phyloP scores from a whole-genome alignment of 2,329 filamentous ascomycete genomes.

The Elsinoe perseae region DNA sequence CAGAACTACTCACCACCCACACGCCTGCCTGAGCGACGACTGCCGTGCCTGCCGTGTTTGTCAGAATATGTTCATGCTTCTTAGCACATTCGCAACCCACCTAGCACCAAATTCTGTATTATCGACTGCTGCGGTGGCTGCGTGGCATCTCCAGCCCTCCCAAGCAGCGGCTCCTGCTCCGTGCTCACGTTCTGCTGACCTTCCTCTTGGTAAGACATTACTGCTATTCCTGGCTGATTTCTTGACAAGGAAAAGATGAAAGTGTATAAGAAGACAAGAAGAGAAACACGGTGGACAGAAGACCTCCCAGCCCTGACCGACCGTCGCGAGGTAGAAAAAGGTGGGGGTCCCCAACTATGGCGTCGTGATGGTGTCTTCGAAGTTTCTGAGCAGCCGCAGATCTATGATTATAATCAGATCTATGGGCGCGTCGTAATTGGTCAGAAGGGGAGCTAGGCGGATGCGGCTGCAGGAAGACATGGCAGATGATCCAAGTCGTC shows the following conservation, averaged over 20 bases:
- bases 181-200: constrained; percentile 32
- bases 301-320: not conserved
- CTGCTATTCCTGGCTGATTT: constrained; percentile 37
- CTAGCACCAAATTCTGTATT: constrained; percentile 63
- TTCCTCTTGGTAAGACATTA: constrained; percentile 49
- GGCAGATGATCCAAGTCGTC: constrained; percentile 5
- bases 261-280: not conserved
- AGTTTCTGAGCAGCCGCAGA: constrained; percentile 2
- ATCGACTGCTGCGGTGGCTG: constrained; percentile 60
- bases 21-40: constrained; percentile 71
- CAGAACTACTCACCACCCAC: constrained; percentile 49
- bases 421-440: not conserved
- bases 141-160: constrained; percentile 62
- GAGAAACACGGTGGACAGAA: not conserved
- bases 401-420: constrained; percentile 12
- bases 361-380: not conserved
- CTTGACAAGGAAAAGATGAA: not conserved
- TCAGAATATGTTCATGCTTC: constrained; percentile 15
- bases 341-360: constrained; percentile 6
- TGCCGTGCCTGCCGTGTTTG: constrained; percentile 58
- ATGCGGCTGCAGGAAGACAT: not conserved
- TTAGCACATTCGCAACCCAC: constrained; percentile 37
- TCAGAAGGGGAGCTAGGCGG: not conserved
- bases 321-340: not conserved
- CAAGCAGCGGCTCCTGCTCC: constrained; percentile 65